Evolutionary conservation across 768 basidiomycete genomes (phyloP), one percentile per base, ranked within the genome.

Genomic region (Heimioporus sp.): DNA sequence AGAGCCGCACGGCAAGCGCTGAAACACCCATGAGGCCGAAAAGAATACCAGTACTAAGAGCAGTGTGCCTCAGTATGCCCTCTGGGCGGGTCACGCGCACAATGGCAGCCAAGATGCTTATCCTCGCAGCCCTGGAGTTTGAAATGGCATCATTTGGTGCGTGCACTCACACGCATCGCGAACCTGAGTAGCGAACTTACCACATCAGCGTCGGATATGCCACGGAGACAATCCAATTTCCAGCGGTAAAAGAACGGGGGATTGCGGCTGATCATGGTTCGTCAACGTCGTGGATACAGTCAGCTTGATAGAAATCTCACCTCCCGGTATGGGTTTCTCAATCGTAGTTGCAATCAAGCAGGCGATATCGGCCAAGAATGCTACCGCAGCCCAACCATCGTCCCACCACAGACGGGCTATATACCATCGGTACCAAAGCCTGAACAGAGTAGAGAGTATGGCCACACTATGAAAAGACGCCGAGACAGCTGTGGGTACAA

Each of bases 391-490:
- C 55, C 56, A 61, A 5, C 44, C 58, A 34, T 66, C 66, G 20
- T 66, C 64, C 59, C 65, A 67, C 64, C 63, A 62, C 44, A 65
- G 24, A 6, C 42, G 64, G 6, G 28, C 41, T 17, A 38, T 58
- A 40, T 51, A 39, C 60, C 53, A 63, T 43, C 53, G 45, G 30
- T 59, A 68, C 49, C 54, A 57, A 36, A 63, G 49, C 36, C 65
- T 54, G 38, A 68, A 66, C 30, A 61, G 10, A 11, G 63, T 64
- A 2, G 39, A 51, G n/a, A 55, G 24, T 47, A 67, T 56, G 5
- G 65, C 60, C 13, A 55, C 42, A 5, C 57, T 11, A 21, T 67
- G 65, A 38, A 65, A 58, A 32, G 56, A 55, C 10, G 17, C 44
- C 4, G 60, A 52, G 19, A 55, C 20, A 13, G 41, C 65, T 64